Base-by-base conservation (phyloP, 2,329 filamentous ascomycete species). In the Lecanicillium sp. region DNA sequence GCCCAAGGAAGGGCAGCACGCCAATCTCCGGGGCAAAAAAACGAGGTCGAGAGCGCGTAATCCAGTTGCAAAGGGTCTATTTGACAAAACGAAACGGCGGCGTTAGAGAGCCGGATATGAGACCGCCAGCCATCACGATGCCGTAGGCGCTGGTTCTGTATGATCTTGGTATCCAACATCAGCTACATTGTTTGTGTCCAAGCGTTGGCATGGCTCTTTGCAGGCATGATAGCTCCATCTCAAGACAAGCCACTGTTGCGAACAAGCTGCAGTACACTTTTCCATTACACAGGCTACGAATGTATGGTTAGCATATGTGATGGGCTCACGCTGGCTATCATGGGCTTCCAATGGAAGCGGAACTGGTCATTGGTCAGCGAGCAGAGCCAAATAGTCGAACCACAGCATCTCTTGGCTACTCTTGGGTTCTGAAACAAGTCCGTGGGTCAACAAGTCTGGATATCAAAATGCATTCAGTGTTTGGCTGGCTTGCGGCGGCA, bases 351-450 rank as follows among this genome's bases (percentile, higher is more conserved):
- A 61, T 73, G 72, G 70, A 54, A 62, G 71, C n/a, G n/a, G n/a
- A n/a, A n/a, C n/a, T n/a, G n/a, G n/a, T n/a, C n/a, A n/a, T n/a
- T n/a, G n/a, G n/a, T n/a, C n/a, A n/a, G n/a, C n/a, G n/a, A n/a
- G n/a, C n/a, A n/a, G n/a, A n/a, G n/a, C n/a, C n/a, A n/a, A n/a
- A n/a, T n/a, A n/a, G n/a, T n/a, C n/a, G n/a, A n/a, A n/a, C n/a
- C n/a, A n/a, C 7, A 41, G 21, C 30, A 9, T 72, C 7, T 79
- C 81, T 55, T 77, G 76, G 4, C 81, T 81, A 57, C 62, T 81
- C 1, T 65, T 81, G 1, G 77, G 72, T 0, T 81, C 81, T 56
- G 81, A 81, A 57, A 80, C 75, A 1, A 81, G 81, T 55, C 70
- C 74, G 0, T 81, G 78, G 78, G 70, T 81, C 30, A 61, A 65